phyloP scores from a whole-genome alignment of 1,139 yeast genomes.

The Candida glucosophila region DNA sequence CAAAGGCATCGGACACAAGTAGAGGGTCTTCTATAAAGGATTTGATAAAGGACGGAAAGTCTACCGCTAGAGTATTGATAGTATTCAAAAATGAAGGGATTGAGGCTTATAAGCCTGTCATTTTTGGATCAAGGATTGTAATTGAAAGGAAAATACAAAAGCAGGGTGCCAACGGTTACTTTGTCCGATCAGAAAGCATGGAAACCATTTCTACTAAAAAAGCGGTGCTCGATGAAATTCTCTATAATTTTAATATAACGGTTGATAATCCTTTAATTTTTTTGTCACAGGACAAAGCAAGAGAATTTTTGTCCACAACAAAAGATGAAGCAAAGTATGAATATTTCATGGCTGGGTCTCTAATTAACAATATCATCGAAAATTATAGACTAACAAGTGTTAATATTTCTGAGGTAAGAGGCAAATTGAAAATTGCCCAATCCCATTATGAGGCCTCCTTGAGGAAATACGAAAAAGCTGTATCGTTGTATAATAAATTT shows the following conservation, averaged over 20 bases:
- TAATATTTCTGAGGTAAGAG: slow-evolving; percentile 31
- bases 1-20: slow-evolving; percentile 83
- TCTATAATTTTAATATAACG: slow-evolving; percentile 65
- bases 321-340: slow-evolving; percentile 63
- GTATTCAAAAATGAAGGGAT: slow-evolving; percentile 54
- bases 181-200: slow-evolving; percentile 44
- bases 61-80: slow-evolving; percentile 53
- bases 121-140: slow-evolving; percentile 59
- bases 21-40: slow-evolving; percentile 68
- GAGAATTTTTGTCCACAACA: slow-evolving; percentile 76
- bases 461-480: slow-evolving; percentile 25
- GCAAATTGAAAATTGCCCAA: slow-evolving; percentile 25
- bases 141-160: slow-evolving; percentile 63
- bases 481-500: slow-evolving; percentile 31
- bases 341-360: slow-evolving; percentile 74
- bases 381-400: slow-evolving; percentile 37
- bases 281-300: slow-evolving; percentile 88
- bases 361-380: slow-evolving; percentile 51
- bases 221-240: slow-evolving; percentile 56
- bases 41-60: slow-evolving; percentile 71
- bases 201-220: slow-evolving; percentile 52
- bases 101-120: slow-evolving; percentile 55
- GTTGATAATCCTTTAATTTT: slow-evolving; percentile 92
- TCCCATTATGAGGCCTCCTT: slow-evolving; percentile 17
- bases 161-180: slow-evolving; percentile 42